phyloP scores from a whole-genome alignment of 1,284 basidiomycete species.

The Sanghuangporus baumii region DNA sequence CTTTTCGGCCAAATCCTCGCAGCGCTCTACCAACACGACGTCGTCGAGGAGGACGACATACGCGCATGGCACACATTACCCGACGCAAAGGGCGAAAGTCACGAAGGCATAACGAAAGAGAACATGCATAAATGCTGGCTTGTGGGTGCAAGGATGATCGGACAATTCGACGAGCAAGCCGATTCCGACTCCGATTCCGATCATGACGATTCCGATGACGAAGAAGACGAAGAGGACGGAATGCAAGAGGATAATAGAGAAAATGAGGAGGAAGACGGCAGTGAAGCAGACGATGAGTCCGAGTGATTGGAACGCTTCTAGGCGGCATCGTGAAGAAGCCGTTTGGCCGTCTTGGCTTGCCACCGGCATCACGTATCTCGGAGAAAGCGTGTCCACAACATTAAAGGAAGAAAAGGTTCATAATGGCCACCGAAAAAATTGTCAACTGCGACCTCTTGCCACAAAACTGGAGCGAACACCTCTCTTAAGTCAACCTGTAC shows the following conservation, averaged over 20 bases:
- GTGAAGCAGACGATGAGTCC: not conserved
- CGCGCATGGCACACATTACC: conserved; percentile 59
- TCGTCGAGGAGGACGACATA: conserved; percentile 78
- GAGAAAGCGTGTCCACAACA: not conserved
- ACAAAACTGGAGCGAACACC: not conserved
- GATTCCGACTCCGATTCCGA: conserved; percentile 16
- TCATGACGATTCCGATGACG: conserved; percentile 20
- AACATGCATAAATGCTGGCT: conserved; percentile 64
- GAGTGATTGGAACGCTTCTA: not conserved
- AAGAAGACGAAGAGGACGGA: not conserved
- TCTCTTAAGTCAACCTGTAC: not conserved
- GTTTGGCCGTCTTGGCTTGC: not conserved
- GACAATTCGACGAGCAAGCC: conserved; percentile 70
- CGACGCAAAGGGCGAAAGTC: conserved; percentile 33
- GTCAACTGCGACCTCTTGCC: not conserved
- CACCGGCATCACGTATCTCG: not conserved
- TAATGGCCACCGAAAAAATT: not conserved
- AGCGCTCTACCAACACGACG: conserved; percentile 68
- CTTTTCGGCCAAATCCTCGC: conserved; percentile 74
- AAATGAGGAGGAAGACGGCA: not conserved
- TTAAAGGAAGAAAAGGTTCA: no score
- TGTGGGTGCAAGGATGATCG: conserved; percentile 67
- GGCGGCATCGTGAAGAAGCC: not conserved
- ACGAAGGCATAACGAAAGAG: conserved; percentile 35
- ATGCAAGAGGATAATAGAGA: not conserved